These are phyloP conservation scores for Karstenula rhodostoma DNA, from an alignment of 2,329 filamentous ascomycete species.

Conservation along the genomic window DNA sequence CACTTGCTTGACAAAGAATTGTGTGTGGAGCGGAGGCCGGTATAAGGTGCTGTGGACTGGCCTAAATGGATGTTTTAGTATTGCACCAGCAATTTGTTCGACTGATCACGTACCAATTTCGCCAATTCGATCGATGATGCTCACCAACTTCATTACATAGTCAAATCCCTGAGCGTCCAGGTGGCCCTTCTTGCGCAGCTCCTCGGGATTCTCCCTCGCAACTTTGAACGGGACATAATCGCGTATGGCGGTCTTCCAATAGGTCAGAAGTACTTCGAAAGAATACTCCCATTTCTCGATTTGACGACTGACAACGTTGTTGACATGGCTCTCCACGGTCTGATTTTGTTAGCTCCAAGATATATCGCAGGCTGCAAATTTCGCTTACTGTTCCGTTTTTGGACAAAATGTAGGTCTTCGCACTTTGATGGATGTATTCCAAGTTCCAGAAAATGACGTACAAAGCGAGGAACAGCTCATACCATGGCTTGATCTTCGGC, in stretches of 20 bases:
- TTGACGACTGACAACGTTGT: constrained; percentile 42
- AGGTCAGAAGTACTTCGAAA: constrained; percentile 40
- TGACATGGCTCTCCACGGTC: constrained; percentile 43
- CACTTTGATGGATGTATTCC: constrained; percentile 46
- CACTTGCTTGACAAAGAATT: constrained; percentile 41
- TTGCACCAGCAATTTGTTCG: not conserved
- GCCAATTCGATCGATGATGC: constrained; percentile 35
- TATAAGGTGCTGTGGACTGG: constrained; percentile 39
- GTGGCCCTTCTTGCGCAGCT: constrained; percentile 39
- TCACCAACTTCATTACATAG: constrained; percentile 39
- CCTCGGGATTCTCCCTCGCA: constrained; percentile 45
- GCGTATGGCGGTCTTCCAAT: constrained; percentile 44
- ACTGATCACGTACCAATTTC: constrained; percentile 30
- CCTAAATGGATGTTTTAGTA: constrained; percentile 29
- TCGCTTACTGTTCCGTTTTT: constrained; percentile 47
- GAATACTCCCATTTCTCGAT: constrained; percentile 47
- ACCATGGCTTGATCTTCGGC: constrained; percentile 47
- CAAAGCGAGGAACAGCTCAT: constrained; percentile 46
- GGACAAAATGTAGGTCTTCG: constrained; percentile 43
- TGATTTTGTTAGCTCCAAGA: constrained; percentile 27
- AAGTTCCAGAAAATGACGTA: constrained; percentile 49
- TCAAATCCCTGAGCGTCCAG: constrained; percentile 40
- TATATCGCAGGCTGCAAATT: not conserved
- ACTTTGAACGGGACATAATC: constrained; percentile 44
- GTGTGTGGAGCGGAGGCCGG: constrained; percentile 33